Evolutionary conservation across 495 filamentous ascomycete species (phyloP), one percentile per base, ranked within the genome.

Genomic region (Podospora pseudopauciseta): DNA sequence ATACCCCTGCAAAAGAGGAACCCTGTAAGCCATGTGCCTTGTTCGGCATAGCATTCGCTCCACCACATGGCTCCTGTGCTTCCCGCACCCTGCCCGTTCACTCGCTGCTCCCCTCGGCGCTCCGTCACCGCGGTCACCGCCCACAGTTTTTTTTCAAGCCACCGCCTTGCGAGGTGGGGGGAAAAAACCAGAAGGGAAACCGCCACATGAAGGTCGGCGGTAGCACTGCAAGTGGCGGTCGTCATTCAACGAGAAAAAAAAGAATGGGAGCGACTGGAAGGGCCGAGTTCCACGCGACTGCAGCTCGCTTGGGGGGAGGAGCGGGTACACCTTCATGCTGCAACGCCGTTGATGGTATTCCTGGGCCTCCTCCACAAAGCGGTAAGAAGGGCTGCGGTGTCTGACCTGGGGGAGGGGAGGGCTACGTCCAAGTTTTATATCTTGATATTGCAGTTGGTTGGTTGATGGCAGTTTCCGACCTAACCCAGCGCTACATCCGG

Each of bases 1-100:
- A 44, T 18, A 28, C 28, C 61, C 61, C 61, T 23, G 15, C 28
- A 19, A 19, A 44, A 9, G 27, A 49, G 34, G 5, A 63, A 28
- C 61, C 61, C 30, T 63, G 61, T 32, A 39, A 63, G 30, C 61
- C 61, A 63, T 63, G 61, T 63, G 61, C 61, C 61, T 32, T 63
- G 61, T 63, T 63, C 61, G 61, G 61, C 61, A 63, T 63, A 63
- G 61, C 61, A 63, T 63, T 63, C 30, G 16, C 61, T 63, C 61
- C 61, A 63, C 61, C 61, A 63, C 61, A 63, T 63, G 61, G 61
- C 61, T 63, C 61, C 59, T 62, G 27, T 39, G n/a, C 32, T 62
- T 62, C 60, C 27, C 32, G 20, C 18, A 13, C 27, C 32, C 27
- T 62, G 27, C 60, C 11, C 32, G 27, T n/a, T 49, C 39, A 32